Conservation (phyloP, 441 rosid genomes). For the Mallotus repandus region DNA sequence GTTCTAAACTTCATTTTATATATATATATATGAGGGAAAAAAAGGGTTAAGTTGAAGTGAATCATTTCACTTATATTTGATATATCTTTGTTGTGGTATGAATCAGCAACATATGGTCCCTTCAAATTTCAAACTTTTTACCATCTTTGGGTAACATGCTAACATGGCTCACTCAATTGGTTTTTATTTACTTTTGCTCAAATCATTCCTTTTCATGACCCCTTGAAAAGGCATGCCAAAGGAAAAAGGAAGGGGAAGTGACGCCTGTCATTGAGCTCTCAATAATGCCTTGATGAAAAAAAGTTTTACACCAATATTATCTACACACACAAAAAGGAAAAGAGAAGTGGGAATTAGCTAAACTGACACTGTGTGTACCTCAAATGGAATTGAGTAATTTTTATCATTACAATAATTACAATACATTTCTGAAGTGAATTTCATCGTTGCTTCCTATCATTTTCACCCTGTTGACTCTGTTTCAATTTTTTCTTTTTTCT, state of each 20-base stretch:
- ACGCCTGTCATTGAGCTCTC: conserved; percentile 20
- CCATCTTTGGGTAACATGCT: conserved; percentile 51
- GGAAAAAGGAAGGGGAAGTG: conserved; percentile 4
- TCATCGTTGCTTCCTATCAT: background rate
- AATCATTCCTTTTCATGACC: conserved; percentile 33
- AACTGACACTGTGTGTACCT: background rate
- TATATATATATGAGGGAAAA: no score
- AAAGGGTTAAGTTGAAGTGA: background rate
- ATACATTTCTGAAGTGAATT: no score
- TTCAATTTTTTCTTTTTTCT: background rate
- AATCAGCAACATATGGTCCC: conserved; percentile 40
- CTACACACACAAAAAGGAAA: background rate
- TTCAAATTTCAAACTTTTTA: conserved; percentile 37
- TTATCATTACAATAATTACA: background rate
- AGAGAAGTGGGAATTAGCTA: background rate
- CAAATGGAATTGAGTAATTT: background rate
- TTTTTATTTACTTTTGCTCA: conserved; percentile 17
- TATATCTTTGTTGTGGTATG: conserved; percentile 11
- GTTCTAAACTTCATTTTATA: no score
- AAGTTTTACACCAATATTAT: background rate
- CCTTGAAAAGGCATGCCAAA: conserved; percentile 11
- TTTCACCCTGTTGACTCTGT: conserved; percentile 6
- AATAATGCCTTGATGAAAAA: conserved; percentile 25
- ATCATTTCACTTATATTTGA: background rate
- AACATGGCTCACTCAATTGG: conserved; percentile 62